These are phyloP conservation scores for Vitis rupestris DNA, from an alignment of 164 flowering plant species.

Conservation along the genomic window DNA sequence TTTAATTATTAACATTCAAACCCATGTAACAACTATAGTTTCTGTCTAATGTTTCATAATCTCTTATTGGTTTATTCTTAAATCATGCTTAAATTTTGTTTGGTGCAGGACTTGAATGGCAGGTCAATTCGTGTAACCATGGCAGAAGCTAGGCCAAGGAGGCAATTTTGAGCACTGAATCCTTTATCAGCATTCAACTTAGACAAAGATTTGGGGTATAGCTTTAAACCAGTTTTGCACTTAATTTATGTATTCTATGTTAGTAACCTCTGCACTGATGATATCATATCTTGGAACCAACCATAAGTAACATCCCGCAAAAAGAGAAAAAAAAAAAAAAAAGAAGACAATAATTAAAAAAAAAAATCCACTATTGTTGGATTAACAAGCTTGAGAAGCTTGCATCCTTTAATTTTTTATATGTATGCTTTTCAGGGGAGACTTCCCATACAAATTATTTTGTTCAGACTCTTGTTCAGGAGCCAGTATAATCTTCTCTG, in stretches of 20 bases:
- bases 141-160: slow-evolving; percentile 76
- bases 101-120: slow-evolving; percentile 74
- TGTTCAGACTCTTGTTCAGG: no score
- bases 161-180: slow-evolving; percentile 51
- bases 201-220: slow-evolving; percentile 13
- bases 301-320: not conserved
- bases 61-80: not conserved
- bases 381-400: no score
- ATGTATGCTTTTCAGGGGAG: no score
- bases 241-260: not conserved
- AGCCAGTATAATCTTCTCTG: no score
- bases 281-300: not conserved
- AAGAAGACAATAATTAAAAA: no score
- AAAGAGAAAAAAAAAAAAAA: no score
- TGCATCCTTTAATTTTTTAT: no score
- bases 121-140: slow-evolving; percentile 73
- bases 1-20: not conserved
- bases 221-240: not conserved
- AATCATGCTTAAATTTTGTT: not conserved
- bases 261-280: not conserved
- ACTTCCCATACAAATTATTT: no score
- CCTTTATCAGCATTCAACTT: not conserved
- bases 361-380: no score
- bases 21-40: not conserved
- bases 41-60: not conserved